Conservation (phyloP, 306 rosid species). For the Hippophae rhamnoides region DNA sequence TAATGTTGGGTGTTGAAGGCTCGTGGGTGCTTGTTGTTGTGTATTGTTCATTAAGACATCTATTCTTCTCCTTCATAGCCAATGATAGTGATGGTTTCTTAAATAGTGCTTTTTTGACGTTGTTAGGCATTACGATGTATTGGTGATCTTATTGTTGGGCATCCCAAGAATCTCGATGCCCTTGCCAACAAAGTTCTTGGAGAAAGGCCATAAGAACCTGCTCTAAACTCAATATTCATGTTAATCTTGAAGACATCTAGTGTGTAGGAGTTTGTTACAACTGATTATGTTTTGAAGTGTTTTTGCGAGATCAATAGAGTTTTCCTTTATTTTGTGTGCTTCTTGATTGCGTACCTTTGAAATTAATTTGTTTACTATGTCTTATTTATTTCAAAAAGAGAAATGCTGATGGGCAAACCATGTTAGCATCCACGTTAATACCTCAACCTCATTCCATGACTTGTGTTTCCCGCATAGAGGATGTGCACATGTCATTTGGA, state of each 20-base stretch:
- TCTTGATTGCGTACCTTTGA: conserved; percentile 11
- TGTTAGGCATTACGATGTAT: conserved; percentile 71
- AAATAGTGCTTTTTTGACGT: too few species aligned
- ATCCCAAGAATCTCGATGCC: conserved; percentile 62
- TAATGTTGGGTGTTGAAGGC: conserved; percentile 81
- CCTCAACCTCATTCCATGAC: conserved; percentile 75
- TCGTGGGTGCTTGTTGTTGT: conserved; percentile 87
- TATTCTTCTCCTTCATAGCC: too few species aligned
- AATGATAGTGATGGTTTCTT: too few species aligned
- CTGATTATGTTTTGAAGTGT: conserved; percentile 73
- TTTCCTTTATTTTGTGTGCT: conserved; percentile 8
- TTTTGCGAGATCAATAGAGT: conserved; percentile 80
- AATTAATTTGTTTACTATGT: conserved; percentile 1
- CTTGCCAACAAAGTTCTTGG: conserved; percentile 80
- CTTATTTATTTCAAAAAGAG: conserved; percentile 43
- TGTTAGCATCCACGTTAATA: conserved; percentile 87
- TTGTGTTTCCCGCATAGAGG: conserved; percentile 61
- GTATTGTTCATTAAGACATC: conserved; percentile 57
- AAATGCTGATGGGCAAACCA: conserved; percentile 71
- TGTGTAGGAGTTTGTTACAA: conserved; percentile 71
- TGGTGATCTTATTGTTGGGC: conserved; percentile 73
- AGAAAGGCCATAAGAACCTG: conserved; percentile 79
- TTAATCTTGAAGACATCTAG: conserved; percentile 80
- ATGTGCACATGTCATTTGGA: conserved; percentile 92
- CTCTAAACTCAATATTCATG: conserved; percentile 72